Evolutionary conservation across 1,284 basidiomycete species (phyloP), one percentile per base, ranked within the genome.

Genomic region (Apiotrichum montevideense): DNA sequence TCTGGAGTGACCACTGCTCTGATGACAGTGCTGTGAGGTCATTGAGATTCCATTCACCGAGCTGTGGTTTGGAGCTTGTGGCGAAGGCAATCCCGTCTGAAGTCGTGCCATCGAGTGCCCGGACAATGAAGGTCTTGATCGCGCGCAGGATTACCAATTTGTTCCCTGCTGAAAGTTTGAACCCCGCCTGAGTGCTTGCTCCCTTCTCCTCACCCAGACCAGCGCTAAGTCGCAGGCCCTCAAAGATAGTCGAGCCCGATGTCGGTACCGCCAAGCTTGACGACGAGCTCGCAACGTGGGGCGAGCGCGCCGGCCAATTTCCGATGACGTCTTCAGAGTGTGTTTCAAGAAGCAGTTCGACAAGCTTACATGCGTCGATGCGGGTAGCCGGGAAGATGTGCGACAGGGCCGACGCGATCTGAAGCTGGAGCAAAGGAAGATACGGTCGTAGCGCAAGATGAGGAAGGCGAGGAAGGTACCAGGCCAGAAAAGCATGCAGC

Each of bases 341-440:
- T 50, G 81, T 72, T 39, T 87, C 85, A 3, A 98, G 80, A 39
- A 93, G 81, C 13, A 96, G 73, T 67, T 90, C 83, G 50, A 98
- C 77, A 61, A 94, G 83, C 33, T 85, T 84, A 61, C 95, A 81
- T 1, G 92, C 91, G 70, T 98, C 95, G 46, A 97, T 81, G 8
- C 92, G 83, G 57, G 98, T 89, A 66, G 94, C 90, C 8, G 92
- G 91, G 72, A 93, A 95, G 56, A 98, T 96, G 68, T 96, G 88
- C 0, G 90, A 93, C 71, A 96, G 87, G 0, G 91, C 91, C 4
- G 94, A 95, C 2, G 90, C 86, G 0, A 86, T 85, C 73, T 92
- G 96, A 11, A 97, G 82, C 14, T 95, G 79, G 2, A 96, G 79
- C 0, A 85, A 69, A 0, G 86, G 81, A 4, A 85, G 81, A 71